These are phyloP conservation scores for Allodekkera sacchari DNA, from an alignment of 805 yeast genomes.

Conservation along the genomic window DNA sequence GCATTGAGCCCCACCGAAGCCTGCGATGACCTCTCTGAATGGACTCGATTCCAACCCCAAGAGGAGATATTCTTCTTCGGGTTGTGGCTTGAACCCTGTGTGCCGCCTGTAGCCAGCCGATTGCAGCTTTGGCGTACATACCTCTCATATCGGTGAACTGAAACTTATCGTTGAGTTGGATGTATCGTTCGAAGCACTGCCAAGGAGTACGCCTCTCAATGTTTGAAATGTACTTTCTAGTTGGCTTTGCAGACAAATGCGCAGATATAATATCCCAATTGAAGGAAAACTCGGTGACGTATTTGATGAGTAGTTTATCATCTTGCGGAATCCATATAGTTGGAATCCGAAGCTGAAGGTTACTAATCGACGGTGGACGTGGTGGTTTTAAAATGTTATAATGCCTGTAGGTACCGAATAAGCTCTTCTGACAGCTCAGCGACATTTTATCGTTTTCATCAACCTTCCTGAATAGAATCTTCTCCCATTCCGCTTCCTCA, in stretches of 20 bases:
- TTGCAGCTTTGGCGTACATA: constrained; percentile 71
- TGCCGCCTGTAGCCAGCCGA: constrained; percentile 87
- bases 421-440: constrained; percentile 43
- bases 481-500: constrained; percentile 52
- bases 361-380: constrained; percentile 76
- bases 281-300: constrained; percentile 79
- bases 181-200: constrained; percentile 97
- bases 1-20: constrained; percentile 93
- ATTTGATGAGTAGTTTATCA: constrained; percentile 68
- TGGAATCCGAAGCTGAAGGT: constrained; percentile 77
- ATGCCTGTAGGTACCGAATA: constrained; percentile 49
- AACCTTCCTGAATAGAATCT: constrained; percentile 43
- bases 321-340: constrained; percentile 96
- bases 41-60: constrained; percentile 90
- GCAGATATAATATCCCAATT: constrained; percentile 92
- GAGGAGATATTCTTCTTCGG: constrained; percentile 80
- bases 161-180: constrained; percentile 84
- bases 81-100: constrained; percentile 83
- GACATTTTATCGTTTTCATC: constrained; percentile 31
- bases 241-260: constrained; percentile 58
- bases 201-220: constrained; percentile 95
- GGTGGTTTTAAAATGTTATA: constrained; percentile 76
- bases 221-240: constrained; percentile 70
- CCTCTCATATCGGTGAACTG: constrained; percentile 86
- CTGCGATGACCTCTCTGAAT: constrained; percentile 89